Percentiles rank a stretch among this genome's conserved stretches.
Evolutionary conservation across 2,329 filamentous ascomycete species (phyloP).

Genomic region (Scedosporium minutisporum): DNA sequence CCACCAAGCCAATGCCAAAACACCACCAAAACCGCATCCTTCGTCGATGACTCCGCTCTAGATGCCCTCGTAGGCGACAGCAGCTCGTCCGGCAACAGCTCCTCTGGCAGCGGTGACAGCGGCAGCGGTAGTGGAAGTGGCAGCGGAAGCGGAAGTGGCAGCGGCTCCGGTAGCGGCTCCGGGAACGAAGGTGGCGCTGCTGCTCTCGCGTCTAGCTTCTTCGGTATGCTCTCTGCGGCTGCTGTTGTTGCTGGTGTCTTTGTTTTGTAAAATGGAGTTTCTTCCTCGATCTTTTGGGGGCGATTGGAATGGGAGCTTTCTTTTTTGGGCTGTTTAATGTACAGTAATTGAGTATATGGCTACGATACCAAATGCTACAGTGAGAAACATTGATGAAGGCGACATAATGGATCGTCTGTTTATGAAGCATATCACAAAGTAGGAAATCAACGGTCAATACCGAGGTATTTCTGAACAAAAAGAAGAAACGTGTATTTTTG

Average conservation of each 20-base stretch:
- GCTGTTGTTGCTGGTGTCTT: background rate
- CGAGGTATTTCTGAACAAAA: too few relatives aligned
- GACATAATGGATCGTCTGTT: background rate
- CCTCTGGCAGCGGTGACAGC: background rate
- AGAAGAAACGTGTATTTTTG: background rate
- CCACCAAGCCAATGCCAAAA: constrained; percentile 25
- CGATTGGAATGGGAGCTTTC: background rate
- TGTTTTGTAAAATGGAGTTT: background rate
- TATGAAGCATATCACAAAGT: background rate
- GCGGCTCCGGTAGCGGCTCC: background rate
- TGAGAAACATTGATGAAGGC: background rate
- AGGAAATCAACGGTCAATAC: too few relatives aligned
- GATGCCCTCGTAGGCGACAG: constrained; percentile 20
- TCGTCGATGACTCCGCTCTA: constrained; percentile 23
- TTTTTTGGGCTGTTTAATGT: background rate
- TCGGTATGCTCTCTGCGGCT: background rate
- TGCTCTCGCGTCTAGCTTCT: background rate
- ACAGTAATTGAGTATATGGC: background rate
- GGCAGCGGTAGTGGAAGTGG: background rate
- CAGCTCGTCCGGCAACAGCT: constrained; percentile 2
- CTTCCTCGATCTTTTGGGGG: background rate
- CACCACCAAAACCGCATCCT: constrained; percentile 18
- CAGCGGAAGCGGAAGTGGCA: background rate
- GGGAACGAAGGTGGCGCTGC: background rate
- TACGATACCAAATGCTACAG: background rate